These are phyloP conservation scores for Drechmeria coniospora DNA, from an alignment of 2,329 filamentous ascomycete species.

Conservation along the genomic window DNA sequence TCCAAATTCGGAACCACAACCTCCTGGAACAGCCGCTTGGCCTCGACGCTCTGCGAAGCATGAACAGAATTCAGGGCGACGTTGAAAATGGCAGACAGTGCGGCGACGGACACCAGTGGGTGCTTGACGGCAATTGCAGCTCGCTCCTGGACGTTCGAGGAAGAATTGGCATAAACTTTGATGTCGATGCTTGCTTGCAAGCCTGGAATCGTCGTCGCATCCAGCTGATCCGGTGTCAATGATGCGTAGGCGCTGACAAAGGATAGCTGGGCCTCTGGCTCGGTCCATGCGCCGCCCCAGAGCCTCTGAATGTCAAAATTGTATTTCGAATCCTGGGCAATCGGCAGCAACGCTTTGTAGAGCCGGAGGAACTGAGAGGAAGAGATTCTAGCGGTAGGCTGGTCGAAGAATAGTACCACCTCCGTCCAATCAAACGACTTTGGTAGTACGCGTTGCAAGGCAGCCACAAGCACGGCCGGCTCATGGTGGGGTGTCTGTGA, in stretches of 20 bases:
- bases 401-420: constrained; percentile 68
- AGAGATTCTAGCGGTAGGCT: constrained; percentile 59
- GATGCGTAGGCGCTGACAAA: constrained; percentile 81
- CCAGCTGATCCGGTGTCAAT: constrained; percentile 57
- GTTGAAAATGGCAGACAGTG: constrained; percentile 54
- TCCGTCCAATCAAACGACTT: constrained; percentile 53
- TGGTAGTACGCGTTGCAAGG: constrained; percentile 45
- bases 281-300: constrained; percentile 83
- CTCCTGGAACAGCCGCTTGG: constrained; percentile 49
- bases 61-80: constrained; percentile 46
- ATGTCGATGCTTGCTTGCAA: constrained; percentile 63
- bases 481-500: constrained; percentile 40
- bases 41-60: constrained; percentile 47
- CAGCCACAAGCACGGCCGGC: constrained; percentile 41
- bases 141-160: constrained; percentile 32
- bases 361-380: constrained; percentile 67
- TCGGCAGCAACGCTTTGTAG: constrained; percentile 61
- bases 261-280: constrained; percentile 79
- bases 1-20: constrained; percentile 60
- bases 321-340: constrained; percentile 39
- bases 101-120: constrained; percentile 76
- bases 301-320: constrained; percentile 70
- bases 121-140: constrained; percentile 57
- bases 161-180: constrained; percentile 36
- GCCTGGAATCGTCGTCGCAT: constrained; percentile 71